Evolutionary conservation across 1,139 yeast genomes (phyloP), one percentile per base, ranked within the genome.

Genomic region (Yarrowia galli): DNA sequence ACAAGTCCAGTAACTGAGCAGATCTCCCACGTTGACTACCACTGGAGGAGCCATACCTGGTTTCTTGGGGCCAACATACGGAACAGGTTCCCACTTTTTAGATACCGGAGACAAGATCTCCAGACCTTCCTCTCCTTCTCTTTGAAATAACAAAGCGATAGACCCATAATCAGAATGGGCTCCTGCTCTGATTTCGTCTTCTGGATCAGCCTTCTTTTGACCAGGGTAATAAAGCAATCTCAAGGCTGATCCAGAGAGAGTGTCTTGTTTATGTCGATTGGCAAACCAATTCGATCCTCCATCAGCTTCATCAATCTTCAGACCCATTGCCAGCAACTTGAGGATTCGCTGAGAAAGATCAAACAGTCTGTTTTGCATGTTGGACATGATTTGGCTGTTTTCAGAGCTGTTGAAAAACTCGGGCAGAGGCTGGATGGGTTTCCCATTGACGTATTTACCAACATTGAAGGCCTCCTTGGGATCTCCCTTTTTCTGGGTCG

Each of bases 121-220:
- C 66, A 90, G 80, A 0, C 96, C 96, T 73, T 88, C 92, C 73
- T 89, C 90, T 64, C 87, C 85, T 68, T 84, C 82, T 69, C 85
- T 84, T 75, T 90, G 96, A 75, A 90, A 88, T 61, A 90, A 79
- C 46, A 89, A 78, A 0, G 96, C 89, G 71, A 89, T 76, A 0
- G 91, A 82, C 0, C 96, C 96, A 74, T 89, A 90, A 75, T 90
- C 96, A 0, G 96, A 89, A 73, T 91, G 96, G 0, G 96, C 96
- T 38, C 96, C 96, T 2, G 96, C 96, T 67, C 96, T 81, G 61
- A 89, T 84, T n/a, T 79, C 82, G 23, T 83, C 82, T 69, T 85
- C 85, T 0, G 89, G 85, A 68, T 81, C 83, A 46, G 83, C 74
- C 45, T 81, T 77, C 64, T 82, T 80, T 67, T 83, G 86, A 15